Base-by-base conservation (phyloP, 1,284 basidiomycete genomes). In the Agroathelia rolfsii region DNA sequence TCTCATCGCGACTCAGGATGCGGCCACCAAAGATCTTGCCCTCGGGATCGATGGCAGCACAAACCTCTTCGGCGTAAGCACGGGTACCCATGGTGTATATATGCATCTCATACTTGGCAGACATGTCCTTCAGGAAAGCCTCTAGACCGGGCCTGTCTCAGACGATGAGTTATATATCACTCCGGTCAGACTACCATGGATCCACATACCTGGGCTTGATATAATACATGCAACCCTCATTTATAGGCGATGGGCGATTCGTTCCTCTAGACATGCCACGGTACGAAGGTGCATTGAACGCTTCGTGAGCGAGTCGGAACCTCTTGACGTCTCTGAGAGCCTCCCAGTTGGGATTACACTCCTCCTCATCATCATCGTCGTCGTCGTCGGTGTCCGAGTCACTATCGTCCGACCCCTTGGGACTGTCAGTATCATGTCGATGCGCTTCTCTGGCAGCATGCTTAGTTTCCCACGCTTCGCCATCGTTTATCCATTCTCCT, bases 31-130 rank as follows among this genome's bases (percentile, higher is more conserved):
- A 98, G 41, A 86, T 68, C 52, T 69, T 77, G 10, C 80, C 79
- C 35, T 84, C 76, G 7, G 93, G 88, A 60, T 98, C 94, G 51
- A 98, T 86, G 23, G 90, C 79, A 36, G 80, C 75, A 60, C 92
- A 96, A 11, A 97, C 92, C 55, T 92, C 78, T 57, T 93, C 86
- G 24, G 94, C 94, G 56, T 98, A 98, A 27, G 90, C 84, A 26
- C 94, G 75, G 12, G 94, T 97, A 35, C 94, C 94, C 92, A 98
- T 98, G 16, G 94, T 98, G 61, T 98, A 98, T 31, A 98, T 92
- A 56, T 98, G 94, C 85, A 98, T 88, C 60, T 98, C 90, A 58
- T 95, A 98, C 49, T 83, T 79, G 36, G 68, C 59, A 27, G 84
- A 72, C 43, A 87, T 70, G 28, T 70, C 62, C 39, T 65, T 56